Evolutionary conservation across 805 yeast genomes (phyloP), one percentile per base, ranked within the genome.

Genomic region (Komagataella kurtzmanii): DNA sequence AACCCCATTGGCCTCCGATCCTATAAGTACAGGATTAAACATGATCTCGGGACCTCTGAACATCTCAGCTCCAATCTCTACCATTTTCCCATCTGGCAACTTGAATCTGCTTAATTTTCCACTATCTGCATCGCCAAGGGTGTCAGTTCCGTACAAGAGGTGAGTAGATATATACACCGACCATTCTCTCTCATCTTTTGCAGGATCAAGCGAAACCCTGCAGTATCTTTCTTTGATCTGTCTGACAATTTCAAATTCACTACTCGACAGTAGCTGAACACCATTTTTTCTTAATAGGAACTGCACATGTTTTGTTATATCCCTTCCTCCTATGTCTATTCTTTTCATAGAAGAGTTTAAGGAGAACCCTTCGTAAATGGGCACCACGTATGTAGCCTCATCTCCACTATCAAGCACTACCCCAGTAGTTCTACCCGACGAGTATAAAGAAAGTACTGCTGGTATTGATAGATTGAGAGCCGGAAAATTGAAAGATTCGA

Each of bases 341-440:
- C 97, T 67, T 63, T 78, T 77, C 21, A 87, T 79, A 2, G 90
- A 80, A 2, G 82, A 73, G 0, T 90, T 82, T 14, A 90, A 63
- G 10, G 90, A 74, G 64, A 88, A 90, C 4, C 98, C 98, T 54
- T 88, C 89, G 65, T 80, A 91, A 0, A 91, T 88, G 0, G 97
- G 97, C 2, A 88, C 95, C 7, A 85, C 74, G 60, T 86, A 90
- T 45, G 86, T 77, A 23, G 88, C 95, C 3, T 97, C 97, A 64
- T 90, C 97, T 4, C 97, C 97, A n/a, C 84, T 77, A 61, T 90
- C 97, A 10, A 91, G 61, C 2, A 88, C 95, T 44, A 88, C 77
- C 1, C 97, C 98, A 0, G 96, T 89, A 6, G 97, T 90, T 57
- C 88, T 70, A 0, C 97, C 98, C 4, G 87, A 76, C 0, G 97